Evolutionary conservation across 140 eudicot genomes (phyloP).

Genomic region (Senecio squalidus): DNA sequence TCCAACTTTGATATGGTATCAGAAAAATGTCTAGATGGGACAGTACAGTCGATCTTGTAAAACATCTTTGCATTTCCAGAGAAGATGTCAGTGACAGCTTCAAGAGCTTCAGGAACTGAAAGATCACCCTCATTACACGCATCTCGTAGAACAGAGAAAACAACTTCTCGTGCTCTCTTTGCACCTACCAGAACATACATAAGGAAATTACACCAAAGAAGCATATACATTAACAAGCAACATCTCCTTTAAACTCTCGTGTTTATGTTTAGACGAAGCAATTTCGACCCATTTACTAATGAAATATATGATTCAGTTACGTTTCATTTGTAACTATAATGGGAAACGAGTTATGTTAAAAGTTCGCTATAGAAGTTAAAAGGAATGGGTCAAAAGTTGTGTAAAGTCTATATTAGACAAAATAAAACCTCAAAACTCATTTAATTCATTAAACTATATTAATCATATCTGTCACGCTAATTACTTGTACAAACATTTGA

Average conservation of each 20-base stretch:
- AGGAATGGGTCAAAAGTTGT: too few species aligned
- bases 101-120: slow-evolving; percentile 72
- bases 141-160: slow-evolving; percentile 77
- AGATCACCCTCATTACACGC: slow-evolving; percentile 82
- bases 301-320: too few species aligned
- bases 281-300: too few species aligned
- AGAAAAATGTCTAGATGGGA: slow-evolving; percentile 27
- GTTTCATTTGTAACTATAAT: too few species aligned
- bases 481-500: too few species aligned
- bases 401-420: too few species aligned
- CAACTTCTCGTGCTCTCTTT: slow-evolving; percentile 79
- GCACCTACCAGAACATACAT: slow-evolving; percentile 53
- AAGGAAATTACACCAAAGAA: too few species aligned
- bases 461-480: too few species aligned
- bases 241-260: not conserved
- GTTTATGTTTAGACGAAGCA: not conserved
- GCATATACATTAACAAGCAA: not conserved
- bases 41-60: slow-evolving; percentile 48
- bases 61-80: slow-evolving; percentile 63
- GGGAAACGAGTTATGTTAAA: too few species aligned
- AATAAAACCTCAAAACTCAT: too few species aligned
- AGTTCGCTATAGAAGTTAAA: too few species aligned
- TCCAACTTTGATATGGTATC: slow-evolving; percentile 20
- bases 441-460: too few species aligned
- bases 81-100: slow-evolving; percentile 72